Evolutionary conservation across 1,139 yeast species (phyloP).

Genomic region (Kazachstania sp.): DNA sequence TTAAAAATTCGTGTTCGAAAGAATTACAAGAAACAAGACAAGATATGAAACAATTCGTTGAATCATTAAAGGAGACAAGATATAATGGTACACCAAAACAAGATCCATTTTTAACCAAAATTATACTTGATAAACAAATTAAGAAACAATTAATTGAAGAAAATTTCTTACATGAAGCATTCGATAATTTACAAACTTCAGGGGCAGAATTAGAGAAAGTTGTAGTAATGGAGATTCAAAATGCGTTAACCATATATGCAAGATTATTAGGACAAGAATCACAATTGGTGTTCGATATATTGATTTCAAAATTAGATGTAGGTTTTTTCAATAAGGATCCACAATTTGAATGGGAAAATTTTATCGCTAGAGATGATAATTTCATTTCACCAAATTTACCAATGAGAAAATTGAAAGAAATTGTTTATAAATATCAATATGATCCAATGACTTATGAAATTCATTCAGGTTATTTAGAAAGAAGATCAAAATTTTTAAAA

Average conservation of each 20-base stretch:
- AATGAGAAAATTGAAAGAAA: constrained; percentile 55
- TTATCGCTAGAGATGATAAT: constrained; percentile 62
- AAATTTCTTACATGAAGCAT: constrained; percentile 80
- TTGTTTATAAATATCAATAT: constrained; percentile 57
- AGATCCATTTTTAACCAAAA: constrained; percentile 78
- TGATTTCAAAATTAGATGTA: constrained; percentile 57
- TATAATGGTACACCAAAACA: constrained; percentile 31
- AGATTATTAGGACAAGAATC: constrained; percentile 61
- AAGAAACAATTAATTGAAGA: constrained; percentile 74
- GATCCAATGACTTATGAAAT: constrained; percentile 66
- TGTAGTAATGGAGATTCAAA: constrained; percentile 78
- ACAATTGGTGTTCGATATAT: constrained; percentile 52
- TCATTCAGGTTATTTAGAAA: constrained; percentile 73
- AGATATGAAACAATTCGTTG: constrained; percentile 42
- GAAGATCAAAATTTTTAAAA: constrained; percentile 84
- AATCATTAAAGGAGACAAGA: constrained; percentile 39
- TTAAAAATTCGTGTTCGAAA: constrained; percentile 61
- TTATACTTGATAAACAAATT: constrained; percentile 65
- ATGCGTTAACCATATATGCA: constrained; percentile 66
- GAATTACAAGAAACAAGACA: constrained; percentile 58
- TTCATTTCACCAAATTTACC: constrained; percentile 72
- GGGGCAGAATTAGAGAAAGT: constrained; percentile 86
- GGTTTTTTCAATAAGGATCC: constrained; percentile 77
- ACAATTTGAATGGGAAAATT: constrained; percentile 82
- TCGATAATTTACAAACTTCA: constrained; percentile 72